These are phyloP conservation scores for Apiospora rasikravindrae DNA, from an alignment of 2,329 filamentous ascomycete genomes.

Conservation along the genomic window DNA sequence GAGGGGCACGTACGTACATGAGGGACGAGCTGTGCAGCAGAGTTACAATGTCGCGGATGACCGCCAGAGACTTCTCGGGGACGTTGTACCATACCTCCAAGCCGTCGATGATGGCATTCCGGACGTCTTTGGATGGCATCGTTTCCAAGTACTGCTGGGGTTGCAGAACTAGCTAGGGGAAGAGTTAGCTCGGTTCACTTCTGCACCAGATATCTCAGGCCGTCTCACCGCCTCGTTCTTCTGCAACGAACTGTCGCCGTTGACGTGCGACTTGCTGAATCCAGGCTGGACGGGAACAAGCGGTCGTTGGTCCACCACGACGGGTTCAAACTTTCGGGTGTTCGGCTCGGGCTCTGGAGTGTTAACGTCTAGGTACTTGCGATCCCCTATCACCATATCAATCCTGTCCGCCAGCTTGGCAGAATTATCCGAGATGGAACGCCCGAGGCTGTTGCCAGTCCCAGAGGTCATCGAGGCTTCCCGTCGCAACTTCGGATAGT, in stretches of 20 bases:
- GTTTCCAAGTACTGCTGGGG: slow-evolving; percentile 31
- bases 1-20: slow-evolving; percentile 28
- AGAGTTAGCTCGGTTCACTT: neutral
- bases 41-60: slow-evolving; percentile 34
- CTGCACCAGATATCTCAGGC: too few species aligned
- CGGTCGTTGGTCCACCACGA: too few species aligned
- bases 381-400: neutral
- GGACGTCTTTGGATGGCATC: slow-evolving; percentile 35
- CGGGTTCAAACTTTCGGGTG: neutral
- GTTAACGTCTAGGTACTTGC: neutral
- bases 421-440: neutral
- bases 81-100: slow-evolving; percentile 39
- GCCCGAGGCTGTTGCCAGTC: neutral
- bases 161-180: neutral
- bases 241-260: too few species aligned
- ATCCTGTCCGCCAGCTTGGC: neutral
- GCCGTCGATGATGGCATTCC: slow-evolving; percentile 31
- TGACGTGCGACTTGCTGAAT: too few species aligned
- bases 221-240: too few species aligned
- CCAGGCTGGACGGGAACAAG: too few species aligned
- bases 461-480: neutral
- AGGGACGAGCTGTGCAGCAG: slow-evolving; percentile 40
- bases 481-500: neutral
- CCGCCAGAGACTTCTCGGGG: slow-evolving; percentile 24
- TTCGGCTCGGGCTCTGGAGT: neutral